These are phyloP conservation scores for Globisporangium lucens DNA, from an alignment of 352 stramenopile genomes.

Conservation along the genomic window DNA sequence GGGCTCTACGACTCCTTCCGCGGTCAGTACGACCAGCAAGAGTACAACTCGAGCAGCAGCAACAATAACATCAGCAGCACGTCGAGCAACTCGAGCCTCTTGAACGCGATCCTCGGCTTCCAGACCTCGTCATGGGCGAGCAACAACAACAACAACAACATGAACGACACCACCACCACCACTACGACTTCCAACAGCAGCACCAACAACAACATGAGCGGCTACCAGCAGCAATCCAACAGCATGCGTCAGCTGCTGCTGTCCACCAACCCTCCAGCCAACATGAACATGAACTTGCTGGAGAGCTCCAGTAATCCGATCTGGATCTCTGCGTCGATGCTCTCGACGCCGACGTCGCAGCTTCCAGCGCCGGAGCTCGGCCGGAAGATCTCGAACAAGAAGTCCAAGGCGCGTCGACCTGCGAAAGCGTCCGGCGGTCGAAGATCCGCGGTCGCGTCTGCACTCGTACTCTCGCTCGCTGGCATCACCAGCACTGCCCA, in stretches of 20 bases:
- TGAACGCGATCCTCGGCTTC: slow-evolving; percentile 14
- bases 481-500: not conserved
- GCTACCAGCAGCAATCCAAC: not conserved
- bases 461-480: slow-evolving; percentile 12
- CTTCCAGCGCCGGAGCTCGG: slow-evolving; percentile 6
- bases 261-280: not conserved
- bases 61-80: not conserved
- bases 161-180: not conserved
- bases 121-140: slow-evolving; percentile 7
- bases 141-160: not conserved
- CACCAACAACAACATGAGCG: slow-evolving; percentile 1
- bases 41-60: slow-evolving; percentile 1
- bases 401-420: slow-evolving; percentile 13
- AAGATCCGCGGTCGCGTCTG: not conserved
- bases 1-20: slow-evolving; percentile 9
- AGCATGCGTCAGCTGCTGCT: slow-evolving; percentile 14
- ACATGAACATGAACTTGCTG: not conserved
- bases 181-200: not conserved
- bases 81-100: slow-evolving; percentile 7
- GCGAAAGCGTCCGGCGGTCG: not conserved
- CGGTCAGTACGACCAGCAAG: slow-evolving; percentile 7
- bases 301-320: slow-evolving; percentile 3
- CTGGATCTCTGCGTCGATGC: slow-evolving; percentile 22
- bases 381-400: slow-evolving; percentile 18
- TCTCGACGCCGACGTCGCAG: slow-evolving; percentile 16